A percentile compares a stretch with the other conserved stretches of the same genome.
Conservation (phyloP, 495 filamentous ascomycete genomes). For the Lophiostoma macrostomum region DNA sequence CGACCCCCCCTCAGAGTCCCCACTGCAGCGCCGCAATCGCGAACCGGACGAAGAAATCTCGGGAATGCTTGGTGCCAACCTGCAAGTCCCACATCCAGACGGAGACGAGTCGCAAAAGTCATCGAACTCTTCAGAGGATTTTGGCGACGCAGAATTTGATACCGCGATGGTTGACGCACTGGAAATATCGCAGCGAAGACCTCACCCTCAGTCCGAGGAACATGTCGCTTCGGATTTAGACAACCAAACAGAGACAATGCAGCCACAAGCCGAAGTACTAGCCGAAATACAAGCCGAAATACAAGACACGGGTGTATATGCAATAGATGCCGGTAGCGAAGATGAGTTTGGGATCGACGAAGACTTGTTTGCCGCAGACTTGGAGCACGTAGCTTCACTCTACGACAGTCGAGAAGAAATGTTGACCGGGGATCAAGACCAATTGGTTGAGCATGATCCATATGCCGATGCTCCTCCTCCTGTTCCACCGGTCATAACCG, state of each 20-base stretch:
- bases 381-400: conserved; percentile 55
- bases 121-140: conserved; percentile 45
- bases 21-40: conserved; percentile 42
- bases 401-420: conserved; percentile 46
- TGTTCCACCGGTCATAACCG: conserved; percentile 6
- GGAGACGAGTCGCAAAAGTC: conserved; percentile 1
- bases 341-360: conserved; percentile 34
- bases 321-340: conserved; percentile 49
- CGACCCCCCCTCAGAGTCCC: conserved; percentile 47
- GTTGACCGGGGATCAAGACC: background rate
- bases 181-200: conserved; percentile 18
- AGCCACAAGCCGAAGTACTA: no score
- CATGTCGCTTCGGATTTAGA: no score
- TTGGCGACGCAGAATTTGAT: conserved; percentile 49
- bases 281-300: no score
- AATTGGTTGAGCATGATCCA: background rate
- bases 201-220: no score
- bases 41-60: conserved; percentile 1
- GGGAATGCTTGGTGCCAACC: background rate
- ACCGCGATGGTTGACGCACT: conserved; percentile 32
- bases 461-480: background rate
- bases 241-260: no score
- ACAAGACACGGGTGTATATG: background rate
- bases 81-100: conserved; percentile 17
- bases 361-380: conserved; percentile 49